Percentiles rank a stretch among this genome's conserved stretches.
Conservation (phyloP, 2,329 filamentous ascomycete species). For the Xylaria digitata region DNA sequence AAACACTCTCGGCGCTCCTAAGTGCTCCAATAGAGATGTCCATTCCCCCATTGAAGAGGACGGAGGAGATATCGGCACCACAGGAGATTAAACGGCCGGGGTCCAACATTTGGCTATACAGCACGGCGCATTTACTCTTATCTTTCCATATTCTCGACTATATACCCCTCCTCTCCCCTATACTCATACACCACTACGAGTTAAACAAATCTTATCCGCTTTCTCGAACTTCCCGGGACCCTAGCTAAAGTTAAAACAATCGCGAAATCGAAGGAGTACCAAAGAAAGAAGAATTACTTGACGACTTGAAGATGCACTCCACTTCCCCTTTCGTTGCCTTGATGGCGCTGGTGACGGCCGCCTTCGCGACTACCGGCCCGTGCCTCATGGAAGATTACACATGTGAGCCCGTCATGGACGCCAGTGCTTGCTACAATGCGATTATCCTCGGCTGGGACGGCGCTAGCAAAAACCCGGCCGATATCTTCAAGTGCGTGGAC, state of each 20-base stretch:
- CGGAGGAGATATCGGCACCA: neutral
- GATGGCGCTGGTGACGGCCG: conserved; percentile 14
- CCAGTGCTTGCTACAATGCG: conserved; percentile 32
- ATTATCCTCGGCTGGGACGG: conserved; percentile 39
- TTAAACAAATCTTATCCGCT: neutral
- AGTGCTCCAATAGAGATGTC: conserved; percentile 12
- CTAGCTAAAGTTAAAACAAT: neutral
- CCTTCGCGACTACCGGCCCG: conserved; percentile 31
- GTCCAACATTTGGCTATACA: conserved; percentile 11
- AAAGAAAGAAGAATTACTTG: neutral
- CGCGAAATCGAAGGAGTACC: neutral
- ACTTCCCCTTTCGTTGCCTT: neutral
- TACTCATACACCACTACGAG: neutral
- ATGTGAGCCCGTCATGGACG: conserved; percentile 38
- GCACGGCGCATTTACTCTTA: neutral
- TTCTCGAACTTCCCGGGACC: neutral
- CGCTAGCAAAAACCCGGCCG: conserved; percentile 33
- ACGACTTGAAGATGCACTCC: conserved; percentile 17
- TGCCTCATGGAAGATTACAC: conserved; percentile 33
- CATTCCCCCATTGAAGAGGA: neutral
- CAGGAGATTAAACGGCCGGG: conserved; percentile 1
- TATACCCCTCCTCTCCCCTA: neutral
- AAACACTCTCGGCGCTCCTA: conserved; percentile 14
- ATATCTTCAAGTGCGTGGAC: conserved; percentile 38
- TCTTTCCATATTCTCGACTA: neutral